Evolutionary conservation across 805 yeast species (phyloP).

Genomic region (Nakazawaea anatomiae): DNA sequence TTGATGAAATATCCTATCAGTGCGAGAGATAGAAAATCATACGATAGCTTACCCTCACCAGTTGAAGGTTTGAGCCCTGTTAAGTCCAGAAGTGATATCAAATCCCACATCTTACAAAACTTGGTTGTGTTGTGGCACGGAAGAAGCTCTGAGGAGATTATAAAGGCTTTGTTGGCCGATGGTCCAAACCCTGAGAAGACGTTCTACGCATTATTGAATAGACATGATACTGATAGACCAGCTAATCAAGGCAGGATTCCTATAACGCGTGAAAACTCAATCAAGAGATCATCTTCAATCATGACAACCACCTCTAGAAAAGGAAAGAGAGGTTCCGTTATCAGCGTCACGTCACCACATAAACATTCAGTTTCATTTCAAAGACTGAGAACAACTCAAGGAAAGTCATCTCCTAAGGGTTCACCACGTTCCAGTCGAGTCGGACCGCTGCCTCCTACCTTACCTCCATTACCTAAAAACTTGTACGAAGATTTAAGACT

Average conservation of each 20-base stretch:
- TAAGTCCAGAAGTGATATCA: slow-evolving; percentile 41
- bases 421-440: slow-evolving; percentile 13
- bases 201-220: slow-evolving; percentile 27
- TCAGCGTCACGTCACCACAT: slow-evolving; percentile 36
- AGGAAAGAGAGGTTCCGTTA: slow-evolving; percentile 30
- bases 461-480: slow-evolving; percentile 16
- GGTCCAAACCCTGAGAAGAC: slow-evolving; percentile 30
- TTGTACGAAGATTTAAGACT: slow-evolving; percentile 10
- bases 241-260: neutral
- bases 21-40: slow-evolving; percentile 33
- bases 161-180: slow-evolving; percentile 20
- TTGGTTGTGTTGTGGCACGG: slow-evolving; percentile 56
- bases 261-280: slow-evolving; percentile 6
- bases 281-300: neutral
- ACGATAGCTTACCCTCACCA: slow-evolving; percentile 46
- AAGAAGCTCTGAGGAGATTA: slow-evolving; percentile 32
- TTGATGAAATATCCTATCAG: slow-evolving; percentile 44
- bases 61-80: slow-evolving; percentile 46
- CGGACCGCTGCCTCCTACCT: slow-evolving; percentile 11
- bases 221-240: slow-evolving; percentile 29
- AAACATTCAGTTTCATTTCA: slow-evolving; percentile 35
- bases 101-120: slow-evolving; percentile 46
- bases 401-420: slow-evolving; percentile 18
- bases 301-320: slow-evolving; percentile 14
- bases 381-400: slow-evolving; percentile 15